Evolutionary conservation across 441 rosid genomes (phyloP), one percentile per base, ranked within the genome.

Genomic region (Pelargonium australe): DNA sequence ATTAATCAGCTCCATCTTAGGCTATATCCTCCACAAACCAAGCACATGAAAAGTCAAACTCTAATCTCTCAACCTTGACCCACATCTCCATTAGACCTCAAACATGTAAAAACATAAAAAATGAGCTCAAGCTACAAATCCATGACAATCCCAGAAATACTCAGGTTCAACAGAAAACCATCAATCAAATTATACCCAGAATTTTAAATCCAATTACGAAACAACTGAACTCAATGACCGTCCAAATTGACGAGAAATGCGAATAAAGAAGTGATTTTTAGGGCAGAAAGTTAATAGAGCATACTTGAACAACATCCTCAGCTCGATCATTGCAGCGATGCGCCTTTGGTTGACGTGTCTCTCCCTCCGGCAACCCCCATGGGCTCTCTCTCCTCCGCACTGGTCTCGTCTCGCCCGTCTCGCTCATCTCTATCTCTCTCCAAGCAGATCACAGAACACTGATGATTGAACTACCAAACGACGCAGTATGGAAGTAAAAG

Each of bases 311-410:
- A 63, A 92, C 92, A 65, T 95, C 99, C 77, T 95, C 99, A 28
- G 84, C 93, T n/a, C 99, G 91, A 80, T 92, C 99, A 75, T 92
- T 92, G 87, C 98, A 95, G 64, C 99, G 85, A 68, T 95, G 99
- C 9, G 98, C 91, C 77, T 89, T 92, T 7, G 98, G 98, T 71
- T 94, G 85, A 10, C 90, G 89, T 65, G 85, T 80, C 13, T 89
- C 89, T 58, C 89, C 95, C 76, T 83, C 95, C 2, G 97, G 82
- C 77, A 66, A 60, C 8, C 99, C 97, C 99, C 99, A 92, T 66
- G 99, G 99, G 66, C 97, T 89, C 83, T 90, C 98, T 63, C 97
- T 88, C 71, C 98, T 81, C 71, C 96, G 98, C 76, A 95, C 99
- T 57, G 96, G 91, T 74, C 98, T 83, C 70, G 87, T 79, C 96